Base-by-base conservation (phyloP, 805 yeast genomes). In the Suhomyces sp. region DNA sequence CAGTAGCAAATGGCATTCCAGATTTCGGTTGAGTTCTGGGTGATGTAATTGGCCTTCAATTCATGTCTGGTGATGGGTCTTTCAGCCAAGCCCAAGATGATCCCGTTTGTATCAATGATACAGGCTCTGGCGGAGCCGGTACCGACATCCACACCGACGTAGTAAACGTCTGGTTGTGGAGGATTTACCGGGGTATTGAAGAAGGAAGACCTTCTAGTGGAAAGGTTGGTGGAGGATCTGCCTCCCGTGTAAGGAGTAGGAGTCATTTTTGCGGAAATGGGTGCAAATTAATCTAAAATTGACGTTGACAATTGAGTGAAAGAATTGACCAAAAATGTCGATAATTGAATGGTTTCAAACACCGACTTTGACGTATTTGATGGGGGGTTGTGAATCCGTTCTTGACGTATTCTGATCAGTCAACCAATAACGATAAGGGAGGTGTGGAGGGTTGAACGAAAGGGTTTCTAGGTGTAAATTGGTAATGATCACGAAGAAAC, bases 111-210 rank as follows among this genome's bases (percentile, higher is more conserved):
- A 58, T 90, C 93, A 44, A 91, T 86, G 11, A 93, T 68, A 51
- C 96, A 91, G 4, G 98, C 98, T 45, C 98, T 72, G 5, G 96
- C 97, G 2, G 95, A 85, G 11, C 98, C 98, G 0, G 98, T 90
- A n/a, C 98, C 98, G 17, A 93, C 95, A 54, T 87, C 96, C 6
- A 87, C 88, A 35, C 96, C 96, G 36, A 87, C 76, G 52, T 79
- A 86, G 58, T 68, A 72, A 7, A 56, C 72, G 47, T 59, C 76
- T 17, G 68, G 73, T 44, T 55, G 72, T 36, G 65, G 75, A 35
- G 56, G 69, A 55, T 40, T 54, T 19, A 39, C 19, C 3, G 47
- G 43, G 21, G 59, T 42, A 42, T 63, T 63, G 55, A 67, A 63
- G 35, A 67, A 50, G 35, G 58, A 46, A 26, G 74, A 62, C 30